Evolutionary conservation across 768 basidiomycete genomes (phyloP), one percentile per base, ranked within the genome.

Genomic region (Suillus cothurnatus): DNA sequence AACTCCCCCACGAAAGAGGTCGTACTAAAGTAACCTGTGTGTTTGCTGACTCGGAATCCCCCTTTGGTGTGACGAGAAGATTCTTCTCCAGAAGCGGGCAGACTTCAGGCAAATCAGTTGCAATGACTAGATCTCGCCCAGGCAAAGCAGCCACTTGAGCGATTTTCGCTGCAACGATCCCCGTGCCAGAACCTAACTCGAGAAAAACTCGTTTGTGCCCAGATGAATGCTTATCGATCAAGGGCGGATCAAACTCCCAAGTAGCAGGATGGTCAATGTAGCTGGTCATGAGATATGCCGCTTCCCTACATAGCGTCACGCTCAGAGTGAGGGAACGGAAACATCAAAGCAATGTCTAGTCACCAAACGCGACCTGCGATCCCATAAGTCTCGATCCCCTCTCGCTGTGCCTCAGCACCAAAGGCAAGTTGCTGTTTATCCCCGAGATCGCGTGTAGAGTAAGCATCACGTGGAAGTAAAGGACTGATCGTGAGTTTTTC

Each of bases 351-450:
- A 26, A 59, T 21, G 19, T 59, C 61, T 68, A 72, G 73, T 80
- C 81, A 92, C 94, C 93, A 95, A 56, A 95, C 87, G 76, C 91
- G 82, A 38, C 93, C 92, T 9, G 93, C 94, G 63, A 95, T 95
- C 6, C 93, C 93, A 72, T 90, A 94, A 69, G 79, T 79, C 19
- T 81, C 76, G 62, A 95, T 95, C 6, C 90, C 86, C 19, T 80
- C 74, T 64, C 78, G 78, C 74, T 91, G 91, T 53, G 76, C 78
- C 56, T 68, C 69, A 26, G 67, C 65, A 32, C 76, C 73, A 41
- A 83, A 80, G 3, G 28, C 57, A 59, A 23, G 9, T 39, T 59
- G n/a, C 12, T 39, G 23, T 26, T 38, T 26, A 39, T 39, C 8
- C 17, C 19, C 1, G 21, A 39, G 19, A 21, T 6, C 19, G 6